phyloP scores from a whole-genome alignment of 2,329 filamentous ascomycete species.

The Sarocladium kiliense region DNA sequence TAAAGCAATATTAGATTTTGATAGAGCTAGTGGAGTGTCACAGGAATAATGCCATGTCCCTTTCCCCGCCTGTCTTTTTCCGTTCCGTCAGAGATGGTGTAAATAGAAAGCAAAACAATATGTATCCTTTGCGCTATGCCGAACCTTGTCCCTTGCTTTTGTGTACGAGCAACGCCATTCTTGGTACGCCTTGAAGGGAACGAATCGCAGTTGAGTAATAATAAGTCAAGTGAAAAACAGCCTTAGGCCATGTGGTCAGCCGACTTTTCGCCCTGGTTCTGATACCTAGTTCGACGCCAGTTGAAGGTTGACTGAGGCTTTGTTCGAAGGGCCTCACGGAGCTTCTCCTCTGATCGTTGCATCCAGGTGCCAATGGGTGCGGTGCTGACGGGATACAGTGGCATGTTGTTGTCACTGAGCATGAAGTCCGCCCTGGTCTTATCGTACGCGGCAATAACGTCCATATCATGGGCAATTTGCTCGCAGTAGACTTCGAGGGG shows the following conservation, averaged over 20 bases:
- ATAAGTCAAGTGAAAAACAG: neutral
- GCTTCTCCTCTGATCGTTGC: slow-evolving; percentile 33
- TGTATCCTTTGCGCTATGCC: neutral
- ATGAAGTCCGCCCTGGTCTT: slow-evolving; percentile 29
- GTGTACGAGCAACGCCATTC: slow-evolving; percentile 7
- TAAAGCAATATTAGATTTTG: neutral
- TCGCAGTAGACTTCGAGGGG: slow-evolving; percentile 72
- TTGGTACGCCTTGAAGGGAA: slow-evolving; percentile 3
- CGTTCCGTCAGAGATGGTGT: neutral
- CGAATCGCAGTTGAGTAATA: neutral
- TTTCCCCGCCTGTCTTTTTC: neutral
- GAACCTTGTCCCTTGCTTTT: neutral
- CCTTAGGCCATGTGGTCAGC: slow-evolving; percentile 12
- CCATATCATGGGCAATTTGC: slow-evolving; percentile 68
- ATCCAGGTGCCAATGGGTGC: slow-evolving; percentile 33
- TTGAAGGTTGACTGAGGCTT: slow-evolving; percentile 32
- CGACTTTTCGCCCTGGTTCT: neutral
- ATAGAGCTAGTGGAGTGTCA: neutral
- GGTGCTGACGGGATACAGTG: slow-evolving; percentile 50
- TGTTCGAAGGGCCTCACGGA: slow-evolving; percentile 33
- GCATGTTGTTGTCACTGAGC: slow-evolving; percentile 37
- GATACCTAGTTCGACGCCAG: slow-evolving; percentile 17
- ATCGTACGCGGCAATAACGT: slow-evolving; percentile 59
- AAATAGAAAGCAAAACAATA: neutral
- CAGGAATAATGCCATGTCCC: neutral